Evolutionary conservation across 2,329 filamentous ascomycete genomes (phyloP), one percentile per base, ranked within the genome.

Genomic region (Xylaria multiplex): DNA sequence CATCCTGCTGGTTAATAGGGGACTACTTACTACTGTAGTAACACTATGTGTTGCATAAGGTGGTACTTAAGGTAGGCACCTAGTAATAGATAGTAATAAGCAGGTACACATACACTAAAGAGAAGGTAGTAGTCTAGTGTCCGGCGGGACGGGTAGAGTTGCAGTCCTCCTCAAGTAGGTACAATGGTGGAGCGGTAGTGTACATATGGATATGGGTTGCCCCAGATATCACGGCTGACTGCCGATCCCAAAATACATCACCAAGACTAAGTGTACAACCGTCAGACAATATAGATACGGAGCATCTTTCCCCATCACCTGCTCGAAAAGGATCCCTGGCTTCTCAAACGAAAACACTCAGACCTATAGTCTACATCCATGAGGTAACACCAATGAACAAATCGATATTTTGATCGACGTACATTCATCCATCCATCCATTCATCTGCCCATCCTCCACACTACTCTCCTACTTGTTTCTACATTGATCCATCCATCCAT

Each of bases 381-480:
- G 19, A 56, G 53, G 57, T 66, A 49, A 55, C 54, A 40, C 35
- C 16, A n/a, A 19, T 35, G 42, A 30, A 42, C 24, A 53, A 46
- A 48, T 62, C 35, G 46, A 60, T 58, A 62, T 65, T 68, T 56
- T 24, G 64, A 66, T 62, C 67, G 48, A 53, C 66, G 45, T 35
- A 6, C 43, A 48, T 30, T 50, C 35, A 37, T 37, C 40, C 54
- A 43, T 43, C 42, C 32, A 14, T 48, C 24, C 46, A 42, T 2
- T 16, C 56, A 13, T 37, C 4, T 35, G 22, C 27, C 6, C 32
- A 37, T 62, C 56, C 27, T 37, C 52, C 19, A 24, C 42, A 35
- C 4, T 55, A n/a, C 19, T 42, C 14, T 32, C 40, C n/a, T n/a
- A 2, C 2, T 5, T 27, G 27, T 27, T 27, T 27, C 27, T 27